Base-by-base conservation (phyloP, 164 flowering plant genomes). In the Cinnamomum chago region DNA sequence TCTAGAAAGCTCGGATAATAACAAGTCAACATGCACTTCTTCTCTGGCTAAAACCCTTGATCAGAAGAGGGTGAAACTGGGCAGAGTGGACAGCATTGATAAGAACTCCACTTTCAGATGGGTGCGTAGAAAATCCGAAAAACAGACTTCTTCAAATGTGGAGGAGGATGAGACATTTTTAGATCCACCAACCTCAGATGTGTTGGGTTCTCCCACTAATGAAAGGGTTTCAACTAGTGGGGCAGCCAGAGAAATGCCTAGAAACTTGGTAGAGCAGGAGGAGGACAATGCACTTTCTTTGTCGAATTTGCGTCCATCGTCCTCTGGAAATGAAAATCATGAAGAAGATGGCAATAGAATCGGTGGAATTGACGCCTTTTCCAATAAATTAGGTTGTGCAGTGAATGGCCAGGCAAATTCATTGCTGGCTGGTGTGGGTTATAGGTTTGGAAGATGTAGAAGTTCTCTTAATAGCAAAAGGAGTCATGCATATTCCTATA, bases 391-490 rank as follows among this genome's bases (percentile, higher is more conserved):
- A 23, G 58, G 67, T 40, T 82, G 75, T 72, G 67, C 14, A 72
- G 52, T 62, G 7, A 58, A 60, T 30, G 14, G 9, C 12, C 65
- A 27, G 23, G 27, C 50, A 14, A 58, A 58, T 58, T 27, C 20
- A 7, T 58, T 33, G 51, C 73, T 60, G 28, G 67, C 74, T 72
- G 78, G 68, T 47, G 60, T 78, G 72, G 68, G 77, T 73, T 71
- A 72, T 73, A 65, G 75, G 20, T 73, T 73, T 64, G 18, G 52
- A 17, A 82, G 77, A 79, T 78, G 70, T 51, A 80, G 71, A 70
- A 82, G 76, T 55, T 69, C 80, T 72, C 78, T 87, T 73, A 86
- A 85, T 75, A 79, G 82, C 78, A 82, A 77, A 70, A 64, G 62
- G 51, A 51, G 77, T 64, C 73, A 72, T 40, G 51, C 73, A 25